Evolutionary conservation across 73 alveolate species (phyloP), one percentile per base, ranked within the genome.

Genomic region (Paramecium octaurelia): DNA sequence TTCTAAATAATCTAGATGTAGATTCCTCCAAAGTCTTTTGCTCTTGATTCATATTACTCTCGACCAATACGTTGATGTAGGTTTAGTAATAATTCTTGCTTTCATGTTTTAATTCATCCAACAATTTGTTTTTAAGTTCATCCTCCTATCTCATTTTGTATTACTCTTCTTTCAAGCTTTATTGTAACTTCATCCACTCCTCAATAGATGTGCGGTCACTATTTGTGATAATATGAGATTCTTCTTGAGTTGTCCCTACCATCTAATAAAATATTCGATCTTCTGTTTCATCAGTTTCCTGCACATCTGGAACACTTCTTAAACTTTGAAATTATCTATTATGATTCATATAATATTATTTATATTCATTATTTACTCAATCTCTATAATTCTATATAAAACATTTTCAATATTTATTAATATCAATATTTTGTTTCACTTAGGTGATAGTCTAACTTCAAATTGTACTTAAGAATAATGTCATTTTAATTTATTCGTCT

Each of bases 31-130:
- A 44, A 21, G 8, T n/a, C 23, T 38, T 77, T n/a, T 77, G 27
- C 6, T 23, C 90, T 21, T 44, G 8, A n/a, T 38, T 77, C 27
- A 21, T 23, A 42, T 38, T 38, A 40, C 48, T 77, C 40, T 77
- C 90, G 27, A 27, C 73, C 21, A 77, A 38, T 35, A 77, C 90
- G 43, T 77, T 42, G 24, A 77, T 77, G n/a, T 77, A 77, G 8
- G 90, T 31, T 38, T 77, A 44, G 11, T 77, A 77, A 42, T 77
- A 77, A 8, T 21, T 9, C 14, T 42, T 21, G n/a, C 90, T 40
- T 31, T 77, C 90, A 12, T 18, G 18, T 20, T 44, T 77, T 42
- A 77, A 38, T 40, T 77, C 90, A 14, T 77, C 73, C 46, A 42
- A 77, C 9, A 77, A 44, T 77, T 35, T 18, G 7, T 42, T 16